Evolutionary conservation across 1,284 basidiomycete species (phyloP).

Genomic region (Tilletiaria anomala): DNA sequence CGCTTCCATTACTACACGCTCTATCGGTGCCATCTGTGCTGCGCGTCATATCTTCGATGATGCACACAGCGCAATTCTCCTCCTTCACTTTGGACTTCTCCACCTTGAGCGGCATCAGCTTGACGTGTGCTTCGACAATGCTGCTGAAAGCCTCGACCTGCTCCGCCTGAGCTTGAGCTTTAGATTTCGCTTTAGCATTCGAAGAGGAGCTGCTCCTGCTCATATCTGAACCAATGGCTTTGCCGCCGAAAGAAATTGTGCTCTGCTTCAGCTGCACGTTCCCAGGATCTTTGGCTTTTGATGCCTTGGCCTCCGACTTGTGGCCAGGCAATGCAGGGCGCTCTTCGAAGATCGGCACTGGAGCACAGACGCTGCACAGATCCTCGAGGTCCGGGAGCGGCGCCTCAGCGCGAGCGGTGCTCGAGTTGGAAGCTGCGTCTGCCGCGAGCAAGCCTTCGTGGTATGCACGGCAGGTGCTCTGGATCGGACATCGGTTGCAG

Average conservation of each 20-base stretch:
- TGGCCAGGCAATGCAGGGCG: no score
- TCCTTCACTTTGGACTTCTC: constrained; percentile 68
- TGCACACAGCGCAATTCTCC: constrained; percentile 70
- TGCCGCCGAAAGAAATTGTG: not conserved
- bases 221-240: no score
- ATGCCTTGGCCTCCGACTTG: constrained; percentile 4
- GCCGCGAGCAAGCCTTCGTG: no score
- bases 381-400: constrained; percentile 10
- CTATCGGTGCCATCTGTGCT: constrained; percentile 9
- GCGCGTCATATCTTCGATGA: constrained; percentile 58
- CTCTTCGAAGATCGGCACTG: constrained; percentile 9
- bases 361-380: constrained; percentile 23
- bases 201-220: not conserved
- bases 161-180: no score
- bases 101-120: constrained; percentile 70
- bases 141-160: no score
- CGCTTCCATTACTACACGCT: constrained; percentile 52
- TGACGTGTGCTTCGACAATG: constrained; percentile 43
- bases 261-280: not conserved
- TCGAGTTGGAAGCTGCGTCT: no score
- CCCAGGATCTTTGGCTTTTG: not conserved
- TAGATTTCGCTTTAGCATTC: not conserved
- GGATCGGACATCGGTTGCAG: constrained; percentile 24
- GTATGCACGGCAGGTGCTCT: constrained; percentile 10
- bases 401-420: not conserved